A percentile compares a stretch with the other conserved stretches of the same genome.
phyloP scores from a whole-genome alignment of 2,329 filamentous ascomycete genomes.

The Sporothrix inflata region DNA sequence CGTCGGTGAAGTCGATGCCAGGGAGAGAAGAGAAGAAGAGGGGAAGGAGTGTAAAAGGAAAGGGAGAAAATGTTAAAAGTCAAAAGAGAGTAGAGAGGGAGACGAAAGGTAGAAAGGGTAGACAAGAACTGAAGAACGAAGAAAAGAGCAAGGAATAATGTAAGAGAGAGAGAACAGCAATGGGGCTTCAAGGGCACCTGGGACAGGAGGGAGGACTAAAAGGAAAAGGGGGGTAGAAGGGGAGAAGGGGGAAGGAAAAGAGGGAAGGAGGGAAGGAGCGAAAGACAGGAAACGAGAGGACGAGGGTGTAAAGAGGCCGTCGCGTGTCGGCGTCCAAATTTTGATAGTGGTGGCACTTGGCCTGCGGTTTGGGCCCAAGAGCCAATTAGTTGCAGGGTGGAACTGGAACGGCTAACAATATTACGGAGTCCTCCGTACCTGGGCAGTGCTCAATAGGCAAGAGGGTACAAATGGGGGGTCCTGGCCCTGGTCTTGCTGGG shows the following conservation, averaged over 20 bases:
- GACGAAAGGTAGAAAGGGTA: background rate
- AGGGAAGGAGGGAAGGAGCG: background rate
- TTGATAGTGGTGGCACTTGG: slow-evolving; percentile 23
- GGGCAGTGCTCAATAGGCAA: slow-evolving; percentile 12
- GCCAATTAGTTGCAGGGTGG: background rate
- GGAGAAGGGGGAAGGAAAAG: background rate
- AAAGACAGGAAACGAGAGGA: background rate
- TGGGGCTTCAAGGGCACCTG: slow-evolving; percentile 9
- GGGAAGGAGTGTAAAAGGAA: background rate
- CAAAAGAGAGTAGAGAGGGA: background rate
- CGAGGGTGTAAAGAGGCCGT: slow-evolving; percentile 9
- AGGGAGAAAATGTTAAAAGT: background rate
- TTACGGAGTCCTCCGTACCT: background rate
- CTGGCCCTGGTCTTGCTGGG: background rate
- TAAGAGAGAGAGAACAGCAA: background rate
- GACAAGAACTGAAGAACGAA: background rate
- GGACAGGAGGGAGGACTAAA: slow-evolving; percentile 21
- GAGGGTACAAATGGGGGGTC: background rate
- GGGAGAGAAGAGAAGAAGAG: slow-evolving; percentile 4
- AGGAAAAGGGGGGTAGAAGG: background rate
- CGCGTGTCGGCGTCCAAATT: slow-evolving; percentile 19
- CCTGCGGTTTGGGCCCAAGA: slow-evolving; percentile 18
- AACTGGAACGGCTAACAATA: background rate
- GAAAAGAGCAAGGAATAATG: background rate
- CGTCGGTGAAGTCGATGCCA: slow-evolving; percentile 8